These are phyloP conservation scores for Leucocoprinus sp. DNA, from an alignment of 768 basidiomycete genomes.

Conservation along the genomic window DNA sequence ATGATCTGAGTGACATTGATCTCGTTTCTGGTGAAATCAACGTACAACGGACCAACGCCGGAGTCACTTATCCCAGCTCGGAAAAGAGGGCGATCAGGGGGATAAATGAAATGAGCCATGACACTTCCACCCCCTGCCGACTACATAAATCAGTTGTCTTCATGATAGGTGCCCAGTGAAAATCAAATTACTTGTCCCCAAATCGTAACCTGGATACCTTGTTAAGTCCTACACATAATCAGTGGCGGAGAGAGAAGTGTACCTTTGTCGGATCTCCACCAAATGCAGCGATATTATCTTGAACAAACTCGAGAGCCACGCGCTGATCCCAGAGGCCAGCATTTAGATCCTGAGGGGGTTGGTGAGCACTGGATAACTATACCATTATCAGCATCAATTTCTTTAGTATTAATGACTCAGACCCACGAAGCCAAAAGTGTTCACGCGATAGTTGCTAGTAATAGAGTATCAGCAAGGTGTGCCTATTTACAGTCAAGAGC, in stretches of 20 bases:
- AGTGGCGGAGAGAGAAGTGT: neutral
- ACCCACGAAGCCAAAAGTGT: constrained; percentile 49
- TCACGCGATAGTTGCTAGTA: constrained; percentile 46
- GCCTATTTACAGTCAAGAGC: neutral
- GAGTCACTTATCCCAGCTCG: constrained; percentile 47
- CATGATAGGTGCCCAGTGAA: neutral
- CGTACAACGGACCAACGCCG: constrained; percentile 46
- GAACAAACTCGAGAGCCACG: constrained; percentile 48
- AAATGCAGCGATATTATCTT: constrained; percentile 58
- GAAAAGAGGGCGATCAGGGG: constrained; percentile 30
- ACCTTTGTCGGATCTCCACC: constrained; percentile 51
- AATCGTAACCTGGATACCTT: constrained; percentile 35
- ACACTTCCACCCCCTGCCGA: constrained; percentile 47
- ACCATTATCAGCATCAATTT: neutral
- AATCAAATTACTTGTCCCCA: constrained; percentile 40
- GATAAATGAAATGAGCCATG: constrained; percentile 39
- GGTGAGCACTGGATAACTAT: constrained; percentile 38
- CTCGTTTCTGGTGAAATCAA: too few relatives aligned
- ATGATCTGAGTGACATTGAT: too few relatives aligned
- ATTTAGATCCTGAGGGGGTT: constrained; percentile 44
- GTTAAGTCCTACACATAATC: too few relatives aligned
- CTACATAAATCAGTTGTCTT: constrained; percentile 17
- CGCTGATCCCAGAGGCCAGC: constrained; percentile 55
- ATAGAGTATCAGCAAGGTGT: neutral
- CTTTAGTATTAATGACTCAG: neutral